These are phyloP conservation scores for Neurospora sp. DNA, from an alignment of 495 filamentous ascomycete genomes.

Conservation along the genomic window DNA sequence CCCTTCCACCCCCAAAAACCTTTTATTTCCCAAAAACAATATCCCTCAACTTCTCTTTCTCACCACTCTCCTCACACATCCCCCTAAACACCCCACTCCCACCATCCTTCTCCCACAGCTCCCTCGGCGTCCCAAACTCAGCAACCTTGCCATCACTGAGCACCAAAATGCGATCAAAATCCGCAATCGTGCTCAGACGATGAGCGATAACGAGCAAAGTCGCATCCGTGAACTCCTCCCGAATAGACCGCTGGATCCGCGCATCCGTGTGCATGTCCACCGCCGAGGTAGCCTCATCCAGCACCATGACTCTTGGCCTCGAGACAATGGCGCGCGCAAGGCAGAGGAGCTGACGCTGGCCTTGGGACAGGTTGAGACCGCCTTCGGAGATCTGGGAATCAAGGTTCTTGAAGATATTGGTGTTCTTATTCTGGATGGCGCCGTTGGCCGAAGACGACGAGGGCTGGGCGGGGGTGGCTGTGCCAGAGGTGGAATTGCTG, in stretches of 20 bases:
- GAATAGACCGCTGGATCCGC: conserved; percentile 72
- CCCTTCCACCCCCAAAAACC: not conserved
- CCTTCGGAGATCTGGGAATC: conserved; percentile 59
- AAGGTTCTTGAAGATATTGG: conserved; percentile 54
- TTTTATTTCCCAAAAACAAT: conserved; percentile 36
- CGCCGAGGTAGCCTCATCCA: conserved; percentile 84
- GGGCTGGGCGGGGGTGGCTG: conserved; percentile 15
- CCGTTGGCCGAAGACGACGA: conserved; percentile 9
- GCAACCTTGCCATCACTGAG: conserved; percentile 64
- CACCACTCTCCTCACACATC: conserved; percentile 69
- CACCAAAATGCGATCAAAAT: conserved; percentile 79
- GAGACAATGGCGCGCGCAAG: conserved; percentile 78
- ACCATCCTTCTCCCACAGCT: conserved; percentile 49
- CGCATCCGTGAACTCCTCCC: conserved; percentile 66
- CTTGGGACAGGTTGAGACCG: conserved; percentile 75
- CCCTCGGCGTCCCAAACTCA: conserved; percentile 62
- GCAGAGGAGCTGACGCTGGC: conserved; percentile 81
- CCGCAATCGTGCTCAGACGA: conserved; percentile 72
- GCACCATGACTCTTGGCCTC: conserved; percentile 72
- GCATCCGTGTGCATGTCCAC: conserved; percentile 82
- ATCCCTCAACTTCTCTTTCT: conserved; percentile 49
- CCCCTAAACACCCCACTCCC: conserved; percentile 53
- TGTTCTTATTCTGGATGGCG: conserved; percentile 33
- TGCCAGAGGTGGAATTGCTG: conserved; percentile 23
- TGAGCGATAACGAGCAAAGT: conserved; percentile 86